A percentile compares a stretch with the other conserved stretches of the same genome.
These are phyloP conservation scores for Dianthus caryophyllus DNA, from an alignment of 148 eudicot genomes.

Conservation along the genomic window DNA sequence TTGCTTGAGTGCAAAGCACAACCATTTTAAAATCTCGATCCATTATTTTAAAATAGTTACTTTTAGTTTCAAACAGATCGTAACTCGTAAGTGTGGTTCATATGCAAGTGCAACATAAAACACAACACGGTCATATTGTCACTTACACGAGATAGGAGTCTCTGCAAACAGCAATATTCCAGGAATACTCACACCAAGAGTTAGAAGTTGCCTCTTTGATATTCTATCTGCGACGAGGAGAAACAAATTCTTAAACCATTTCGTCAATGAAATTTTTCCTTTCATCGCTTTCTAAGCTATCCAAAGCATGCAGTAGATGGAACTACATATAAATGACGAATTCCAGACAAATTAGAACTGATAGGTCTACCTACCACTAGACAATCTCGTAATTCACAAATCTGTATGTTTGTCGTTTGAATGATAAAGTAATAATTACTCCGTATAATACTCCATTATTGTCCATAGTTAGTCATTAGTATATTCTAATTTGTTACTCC, in stretches of 20 bases:
- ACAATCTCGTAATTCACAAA: too few species aligned
- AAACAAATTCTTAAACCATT: neutral
- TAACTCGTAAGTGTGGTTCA: neutral
- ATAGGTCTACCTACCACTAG: too few species aligned
- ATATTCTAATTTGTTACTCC: neutral
- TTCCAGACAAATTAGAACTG: too few species aligned
- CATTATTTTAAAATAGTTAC: neutral
- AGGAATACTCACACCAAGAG: slow-evolving; percentile 61
- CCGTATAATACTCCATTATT: too few species aligned
- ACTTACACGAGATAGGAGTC: slow-evolving; percentile 62
- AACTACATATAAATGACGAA: neutral
- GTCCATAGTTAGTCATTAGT: neutral
- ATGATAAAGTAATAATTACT: too few species aligned
- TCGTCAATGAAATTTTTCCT: too few species aligned
- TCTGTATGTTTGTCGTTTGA: too few species aligned
- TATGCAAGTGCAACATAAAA: neutral
- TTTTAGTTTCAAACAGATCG: neutral
- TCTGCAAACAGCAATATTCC: slow-evolving; percentile 42
- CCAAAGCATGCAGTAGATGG: neutral
- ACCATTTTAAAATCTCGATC: slow-evolving; percentile 2
- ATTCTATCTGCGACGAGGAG: slow-evolving; percentile 38
- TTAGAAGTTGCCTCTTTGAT: slow-evolving; percentile 69
- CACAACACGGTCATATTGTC: neutral
- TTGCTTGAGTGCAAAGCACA: slow-evolving; percentile 6
- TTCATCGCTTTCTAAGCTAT: too few species aligned